Conservation (phyloP, 2,329 filamentous ascomycete species). For the Dothidotthia symphoricarpi region DNA sequence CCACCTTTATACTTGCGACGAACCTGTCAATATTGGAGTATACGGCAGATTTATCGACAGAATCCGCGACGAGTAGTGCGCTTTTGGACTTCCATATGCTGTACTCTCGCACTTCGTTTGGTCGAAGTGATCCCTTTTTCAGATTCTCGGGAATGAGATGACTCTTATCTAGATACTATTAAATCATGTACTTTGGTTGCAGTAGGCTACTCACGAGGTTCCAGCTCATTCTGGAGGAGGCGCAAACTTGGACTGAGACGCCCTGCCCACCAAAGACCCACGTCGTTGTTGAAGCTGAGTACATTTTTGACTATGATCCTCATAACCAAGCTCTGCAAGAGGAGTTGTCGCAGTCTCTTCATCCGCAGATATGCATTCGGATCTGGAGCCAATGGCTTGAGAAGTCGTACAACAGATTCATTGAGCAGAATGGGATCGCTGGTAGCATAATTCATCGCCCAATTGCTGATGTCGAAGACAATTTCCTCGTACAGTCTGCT, state of each 20-base stretch:
- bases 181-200: too few relatives aligned
- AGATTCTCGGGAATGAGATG: too few relatives aligned
- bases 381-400: neutral
- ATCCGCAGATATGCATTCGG: neutral
- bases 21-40: neutral
- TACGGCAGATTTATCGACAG: neutral
- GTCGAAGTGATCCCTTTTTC: neutral
- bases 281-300: neutral
- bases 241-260: neutral
- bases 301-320: neutral
- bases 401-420: neutral
- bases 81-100: slow-evolving; percentile 3
- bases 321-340: neutral
- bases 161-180: too few relatives aligned
- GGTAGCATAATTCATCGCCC: neutral
- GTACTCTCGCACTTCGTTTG: slow-evolving; percentile 1
- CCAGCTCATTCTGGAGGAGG: too few relatives aligned
- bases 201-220: too few relatives aligned
- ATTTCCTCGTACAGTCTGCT: neutral
- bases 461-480: neutral
- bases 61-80: neutral
- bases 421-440: neutral
- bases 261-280: neutral
- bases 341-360: neutral
- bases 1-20: neutral